Base-by-base conservation (phyloP, 257 asterid species). In the Gentiana macrophylla region DNA sequence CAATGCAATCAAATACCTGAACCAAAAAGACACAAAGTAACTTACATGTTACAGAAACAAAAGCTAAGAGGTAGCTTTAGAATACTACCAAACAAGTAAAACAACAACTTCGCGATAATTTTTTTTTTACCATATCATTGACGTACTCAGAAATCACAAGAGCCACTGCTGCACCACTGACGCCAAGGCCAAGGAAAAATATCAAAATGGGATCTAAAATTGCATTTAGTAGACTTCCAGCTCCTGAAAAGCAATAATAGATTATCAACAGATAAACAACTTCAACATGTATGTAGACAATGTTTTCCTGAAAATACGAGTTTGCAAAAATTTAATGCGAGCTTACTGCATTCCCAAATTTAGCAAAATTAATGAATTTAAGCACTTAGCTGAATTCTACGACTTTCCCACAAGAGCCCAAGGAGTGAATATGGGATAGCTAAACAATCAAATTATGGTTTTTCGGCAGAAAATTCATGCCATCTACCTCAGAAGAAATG, bases 131-230 rank as follows among this genome's bases (percentile, higher is more conserved):
- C 95, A 82, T 94, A 89, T 89, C 75, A 49, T 61, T 44, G 77
- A 87, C 96, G 63, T 91, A 87, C 98, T 91, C 98, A 75, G 96
- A 87, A 67, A 80, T 84, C 79, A 87, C 96, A 52, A 89, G 84
- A 66, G 96, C 83, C 77, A 77, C 74, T 52, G 98, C 96, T 61
- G 98, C 96, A 62, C 98, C 98, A 50, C 86, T 69, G 49, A 84
- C 55, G 58, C 98, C 98, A 64, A 87, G 70, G 72, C 82, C 83
- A 62, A 75, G 67, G 60, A 12, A 62, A 64, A 84, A 83, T 59
- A 91, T 87, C 65, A 91, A 73, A 69, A 91, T 67, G 50, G 89
- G 86, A 65, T 80, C 94, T 64, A 91, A 74, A 57, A 78, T 60
- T 32, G 84, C 89, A 76, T 91, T 87, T 13, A 91, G 74, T 63